phyloP scores from a whole-genome alignment of 1,139 yeast genomes.

The Nakaseomyces glabratus region DNA sequence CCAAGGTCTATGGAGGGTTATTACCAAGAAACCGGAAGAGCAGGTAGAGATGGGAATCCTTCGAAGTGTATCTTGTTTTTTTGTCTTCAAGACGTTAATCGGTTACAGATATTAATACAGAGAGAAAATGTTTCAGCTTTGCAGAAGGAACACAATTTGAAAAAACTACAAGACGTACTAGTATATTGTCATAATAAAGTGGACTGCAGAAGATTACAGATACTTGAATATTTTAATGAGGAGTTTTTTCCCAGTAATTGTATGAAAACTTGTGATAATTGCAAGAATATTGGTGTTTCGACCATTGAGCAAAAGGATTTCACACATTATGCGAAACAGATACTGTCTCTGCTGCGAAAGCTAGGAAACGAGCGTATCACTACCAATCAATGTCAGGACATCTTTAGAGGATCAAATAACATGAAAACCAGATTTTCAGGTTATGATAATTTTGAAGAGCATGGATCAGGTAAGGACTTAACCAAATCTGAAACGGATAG shows the following conservation, averaged over 20 bases:
- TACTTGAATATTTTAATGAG: constrained; percentile 80
- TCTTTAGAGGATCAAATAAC: constrained; percentile 61
- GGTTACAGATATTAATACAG: constrained; percentile 61
- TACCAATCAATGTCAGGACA: constrained; percentile 66
- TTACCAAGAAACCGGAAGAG: constrained; percentile 98
- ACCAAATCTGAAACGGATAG: constrained; percentile 64
- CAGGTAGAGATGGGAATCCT: constrained; percentile 85
- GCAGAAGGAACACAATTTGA: constrained; percentile 59
- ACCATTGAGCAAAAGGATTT: constrained; percentile 51
- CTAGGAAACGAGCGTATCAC: constrained; percentile 57
- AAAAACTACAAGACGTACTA: constrained; percentile 68
- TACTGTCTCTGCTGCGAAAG: constrained; percentile 49
- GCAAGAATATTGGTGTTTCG: constrained; percentile 43
- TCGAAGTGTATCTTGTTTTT: constrained; percentile 78
- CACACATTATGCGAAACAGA: constrained; percentile 50
- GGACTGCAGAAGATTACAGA: constrained; percentile 82
- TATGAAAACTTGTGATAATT: constrained; percentile 70
- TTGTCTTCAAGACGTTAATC: constrained; percentile 64
- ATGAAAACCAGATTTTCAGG: constrained; percentile 51
- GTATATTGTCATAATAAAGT: constrained; percentile 83
- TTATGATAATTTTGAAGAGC: constrained; percentile 47
- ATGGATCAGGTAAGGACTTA: constrained; percentile 57
- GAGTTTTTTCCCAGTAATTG: constrained; percentile 58
- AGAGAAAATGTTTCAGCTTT: constrained; percentile 56
- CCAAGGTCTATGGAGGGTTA: constrained; percentile 92